phyloP scores from a whole-genome alignment of 495 filamentous ascomycete species.

The Ramalina intermedia region DNA sequence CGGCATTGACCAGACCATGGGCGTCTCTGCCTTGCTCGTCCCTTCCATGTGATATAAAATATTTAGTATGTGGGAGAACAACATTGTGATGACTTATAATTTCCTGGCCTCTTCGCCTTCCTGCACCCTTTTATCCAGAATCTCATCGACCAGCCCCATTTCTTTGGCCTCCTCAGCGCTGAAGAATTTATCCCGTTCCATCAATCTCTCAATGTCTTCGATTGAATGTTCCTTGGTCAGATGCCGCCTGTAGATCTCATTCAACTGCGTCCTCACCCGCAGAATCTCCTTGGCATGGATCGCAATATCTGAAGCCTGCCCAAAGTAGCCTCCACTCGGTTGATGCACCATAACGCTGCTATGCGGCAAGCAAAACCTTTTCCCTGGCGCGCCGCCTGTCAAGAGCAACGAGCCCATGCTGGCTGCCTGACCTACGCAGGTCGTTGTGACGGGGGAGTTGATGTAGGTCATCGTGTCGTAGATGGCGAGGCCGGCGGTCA shows the following conservation, averaged over 20 bases:
- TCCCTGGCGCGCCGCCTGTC: constrained; percentile 70
- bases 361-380: constrained; percentile 80
- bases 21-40: too few relatives aligned
- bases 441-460: constrained; percentile 76
- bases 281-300: constrained; percentile 97
- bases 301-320: constrained; percentile 82
- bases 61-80: neutral
- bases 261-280: constrained; percentile 68
- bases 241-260: constrained; percentile 78
- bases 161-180: constrained; percentile 76
- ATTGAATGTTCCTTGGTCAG: constrained; percentile 61
- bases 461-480: constrained; percentile 99
- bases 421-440: constrained; percentile 88
- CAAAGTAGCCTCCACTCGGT: constrained; percentile 78
- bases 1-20: neutral
- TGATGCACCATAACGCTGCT: constrained; percentile 94
- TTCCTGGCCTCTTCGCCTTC: constrained; percentile 15
- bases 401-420: constrained; percentile 88
- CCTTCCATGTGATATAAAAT: neutral
- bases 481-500: constrained; percentile 86
- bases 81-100: neutral
- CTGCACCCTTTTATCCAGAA: constrained; percentile 47
- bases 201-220: constrained; percentile 77
- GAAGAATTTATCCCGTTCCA: constrained; percentile 95
- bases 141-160: constrained; percentile 82